These are phyloP conservation scores for Penicillium crustosum DNA, from an alignment of 2,329 filamentous ascomycete genomes.

Conservation along the genomic window DNA sequence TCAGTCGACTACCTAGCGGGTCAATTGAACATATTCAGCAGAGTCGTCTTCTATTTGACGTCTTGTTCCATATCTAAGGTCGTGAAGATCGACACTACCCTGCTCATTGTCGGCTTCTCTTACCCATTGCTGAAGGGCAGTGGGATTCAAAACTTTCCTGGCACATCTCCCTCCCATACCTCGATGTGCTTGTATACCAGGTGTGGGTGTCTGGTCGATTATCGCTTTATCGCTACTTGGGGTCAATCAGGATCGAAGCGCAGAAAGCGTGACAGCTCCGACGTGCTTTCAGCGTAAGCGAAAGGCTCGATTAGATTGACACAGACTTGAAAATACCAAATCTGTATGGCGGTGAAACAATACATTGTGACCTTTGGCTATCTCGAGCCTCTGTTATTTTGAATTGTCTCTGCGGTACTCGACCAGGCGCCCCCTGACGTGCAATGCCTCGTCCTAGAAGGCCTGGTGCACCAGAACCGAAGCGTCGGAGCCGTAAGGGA, in stretches of 20 bases:
- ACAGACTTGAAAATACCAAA: background rate
- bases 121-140: slow-evolving; percentile 17
- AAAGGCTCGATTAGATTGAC: background rate
- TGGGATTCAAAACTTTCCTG: slow-evolving; percentile 9
- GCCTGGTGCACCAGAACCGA: slow-evolving; percentile 62
- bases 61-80: background rate
- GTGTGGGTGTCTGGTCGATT: slow-evolving; percentile 38
- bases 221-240: slow-evolving; percentile 39
- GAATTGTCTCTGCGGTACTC: slow-evolving; percentile 15
- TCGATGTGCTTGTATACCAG: slow-evolving; percentile 38
- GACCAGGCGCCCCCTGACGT: slow-evolving; percentile 22
- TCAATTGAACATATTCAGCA: background rate
- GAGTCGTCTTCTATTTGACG: background rate
- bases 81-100: slow-evolving; percentile 7
- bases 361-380: slow-evolving; percentile 21
- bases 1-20: background rate
- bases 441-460: slow-evolving; percentile 65
- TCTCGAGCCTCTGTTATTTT: slow-evolving; percentile 18
- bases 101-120: slow-evolving; percentile 4
- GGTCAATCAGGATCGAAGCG: slow-evolving; percentile 30
- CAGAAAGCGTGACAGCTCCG: slow-evolving; percentile 25
- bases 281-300: slow-evolving; percentile 14
- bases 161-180: slow-evolving; percentile 30
- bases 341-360: slow-evolving; percentile 29
- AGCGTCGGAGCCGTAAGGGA: slow-evolving; percentile 66